A percentile compares a stretch with the other conserved stretches of the same genome.
phyloP scores from a whole-genome alignment of 2,329 filamentous ascomycete species.

The Sclerotinia subarctica region DNA sequence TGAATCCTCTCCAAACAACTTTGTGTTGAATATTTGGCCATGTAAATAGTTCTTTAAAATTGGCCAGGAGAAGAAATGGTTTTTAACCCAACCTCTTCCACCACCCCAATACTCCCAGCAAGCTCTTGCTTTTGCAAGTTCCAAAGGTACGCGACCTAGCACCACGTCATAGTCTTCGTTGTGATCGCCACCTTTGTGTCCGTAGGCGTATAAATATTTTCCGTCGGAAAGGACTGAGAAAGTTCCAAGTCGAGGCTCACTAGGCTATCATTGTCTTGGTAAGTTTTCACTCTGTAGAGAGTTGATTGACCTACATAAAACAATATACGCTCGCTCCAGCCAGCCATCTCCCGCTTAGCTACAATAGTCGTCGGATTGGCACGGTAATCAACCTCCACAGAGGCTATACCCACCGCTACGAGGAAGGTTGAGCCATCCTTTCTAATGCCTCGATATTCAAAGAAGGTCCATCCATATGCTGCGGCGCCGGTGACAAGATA shows the following conservation, averaged over 20 bases:
- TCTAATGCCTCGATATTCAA: slow-evolving; percentile 8
- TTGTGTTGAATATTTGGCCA: slow-evolving; percentile 28
- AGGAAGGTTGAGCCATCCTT: slow-evolving; percentile 16
- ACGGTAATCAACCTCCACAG: slow-evolving; percentile 14
- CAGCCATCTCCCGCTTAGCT: slow-evolving; percentile 12
- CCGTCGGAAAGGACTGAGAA: slow-evolving; percentile 22
- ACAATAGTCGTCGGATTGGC: slow-evolving; percentile 9
- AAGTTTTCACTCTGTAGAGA: background rate
- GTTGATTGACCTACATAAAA: slow-evolving; percentile 6
- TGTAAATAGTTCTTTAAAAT: slow-evolving; percentile 26
- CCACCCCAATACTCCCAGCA: slow-evolving; percentile 24
- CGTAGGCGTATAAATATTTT: slow-evolving; percentile 27
- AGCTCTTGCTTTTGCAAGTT: background rate
- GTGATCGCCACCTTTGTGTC: slow-evolving; percentile 20
- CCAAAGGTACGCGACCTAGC: slow-evolving; percentile 23
- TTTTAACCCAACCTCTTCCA: slow-evolving; percentile 19
- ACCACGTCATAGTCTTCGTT: slow-evolving; percentile 26
- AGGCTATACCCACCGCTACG: slow-evolving; percentile 15
- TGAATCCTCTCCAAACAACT: slow-evolving; percentile 25
- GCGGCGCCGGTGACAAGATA: slow-evolving; percentile 1
- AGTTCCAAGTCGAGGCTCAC: slow-evolving; percentile 26
- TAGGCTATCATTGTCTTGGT: slow-evolving; percentile 8
- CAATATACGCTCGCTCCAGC: slow-evolving; percentile 7
- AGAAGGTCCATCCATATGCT: slow-evolving; percentile 21
- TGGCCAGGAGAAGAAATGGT: slow-evolving; percentile 14